A percentile compares a stretch with the other conserved stretches of the same genome.
These are phyloP conservation scores for Isatis tinctoria DNA, from an alignment of 345 rosid species.

Conservation along the genomic window DNA sequence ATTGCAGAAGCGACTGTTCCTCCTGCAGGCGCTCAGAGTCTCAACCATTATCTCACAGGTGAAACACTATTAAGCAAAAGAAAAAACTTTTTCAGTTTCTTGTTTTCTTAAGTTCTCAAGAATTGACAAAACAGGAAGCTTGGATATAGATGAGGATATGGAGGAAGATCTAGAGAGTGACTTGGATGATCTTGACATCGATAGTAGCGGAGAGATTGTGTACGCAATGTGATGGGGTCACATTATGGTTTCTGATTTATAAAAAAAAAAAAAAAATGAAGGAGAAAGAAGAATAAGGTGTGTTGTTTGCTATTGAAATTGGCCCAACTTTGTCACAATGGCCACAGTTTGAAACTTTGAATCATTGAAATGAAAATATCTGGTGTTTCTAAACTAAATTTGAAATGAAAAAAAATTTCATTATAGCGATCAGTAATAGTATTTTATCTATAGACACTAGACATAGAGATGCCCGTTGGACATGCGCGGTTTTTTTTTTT, in stretches of 20 bases:
- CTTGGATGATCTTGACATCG: slow-evolving; percentile 79
- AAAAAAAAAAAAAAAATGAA: slow-evolving; percentile 8
- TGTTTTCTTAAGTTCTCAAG: background rate
- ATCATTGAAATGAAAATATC: background rate
- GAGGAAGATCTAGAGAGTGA: slow-evolving; percentile 91
- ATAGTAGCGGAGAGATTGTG: slow-evolving; percentile 93
- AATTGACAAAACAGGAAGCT: slow-evolving; percentile 44
- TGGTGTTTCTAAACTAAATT: background rate
- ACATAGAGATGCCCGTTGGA: too few relatives aligned
- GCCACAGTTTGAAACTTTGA: slow-evolving; percentile 15
- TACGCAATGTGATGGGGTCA: slow-evolving; percentile 66
- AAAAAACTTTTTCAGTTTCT: background rate
- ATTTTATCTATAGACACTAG: too few relatives aligned
- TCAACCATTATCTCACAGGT: slow-evolving; percentile 63
- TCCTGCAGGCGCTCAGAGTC: slow-evolving; percentile 59
- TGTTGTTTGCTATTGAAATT: slow-evolving; percentile 1
- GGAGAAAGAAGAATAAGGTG: slow-evolving; percentile 6
- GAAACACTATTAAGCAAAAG: background rate
- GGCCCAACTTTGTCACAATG: slow-evolving; percentile 9
- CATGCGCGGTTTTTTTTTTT: too few relatives aligned
- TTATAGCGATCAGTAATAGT: too few relatives aligned
- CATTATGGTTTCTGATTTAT: background rate
- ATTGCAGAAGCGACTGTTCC: slow-evolving; percentile 93
- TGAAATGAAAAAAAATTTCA: background rate
- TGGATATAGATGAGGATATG: slow-evolving; percentile 92